Percentiles rank a stretch among this genome's conserved stretches.
Evolutionary conservation across 352 stramenopile genomes (phyloP).

Genomic region (Plasmopara muralis): DNA sequence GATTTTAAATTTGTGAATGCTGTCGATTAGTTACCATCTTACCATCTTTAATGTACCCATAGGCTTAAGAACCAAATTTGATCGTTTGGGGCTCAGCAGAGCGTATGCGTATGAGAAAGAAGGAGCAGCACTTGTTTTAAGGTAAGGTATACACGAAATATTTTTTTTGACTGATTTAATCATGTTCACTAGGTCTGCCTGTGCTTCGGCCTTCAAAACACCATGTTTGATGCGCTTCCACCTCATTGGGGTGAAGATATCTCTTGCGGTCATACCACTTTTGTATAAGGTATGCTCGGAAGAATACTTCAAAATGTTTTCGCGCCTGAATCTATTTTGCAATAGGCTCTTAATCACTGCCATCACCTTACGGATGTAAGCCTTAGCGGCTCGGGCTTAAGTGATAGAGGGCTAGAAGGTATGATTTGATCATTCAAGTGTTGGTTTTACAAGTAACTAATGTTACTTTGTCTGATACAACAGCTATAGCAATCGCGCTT

Average conservation of each 20-base stretch:
- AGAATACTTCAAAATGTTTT: background rate
- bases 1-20: background rate
- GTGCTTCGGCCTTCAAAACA: slow-evolving; percentile 25
- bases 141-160: slow-evolving; percentile 13
- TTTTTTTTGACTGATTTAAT: background rate
- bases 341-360: slow-evolving; percentile 28
- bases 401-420: slow-evolving; percentile 25
- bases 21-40: background rate
- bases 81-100: slow-evolving; percentile 44
- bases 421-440: background rate
- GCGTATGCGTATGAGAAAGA: slow-evolving; percentile 34
- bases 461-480: background rate
- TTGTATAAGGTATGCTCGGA: slow-evolving; percentile 25
- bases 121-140: slow-evolving; percentile 25
- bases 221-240: slow-evolving; percentile 28
- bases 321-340: background rate
- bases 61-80: slow-evolving; percentile 61
- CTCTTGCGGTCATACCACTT: slow-evolving; percentile 11
- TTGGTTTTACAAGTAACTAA: background rate
- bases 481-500: slow-evolving; percentile 34
- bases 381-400: slow-evolving; percentile 16
- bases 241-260: slow-evolving; percentile 29
- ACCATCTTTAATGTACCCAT: background rate
- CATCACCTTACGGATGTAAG: slow-evolving; percentile 23
- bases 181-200: slow-evolving; percentile 15